Evolutionary conservation across 208 protist species (phyloP), one percentile per base, ranked within the genome.

Genomic region (Leishmania guyanensis): DNA sequence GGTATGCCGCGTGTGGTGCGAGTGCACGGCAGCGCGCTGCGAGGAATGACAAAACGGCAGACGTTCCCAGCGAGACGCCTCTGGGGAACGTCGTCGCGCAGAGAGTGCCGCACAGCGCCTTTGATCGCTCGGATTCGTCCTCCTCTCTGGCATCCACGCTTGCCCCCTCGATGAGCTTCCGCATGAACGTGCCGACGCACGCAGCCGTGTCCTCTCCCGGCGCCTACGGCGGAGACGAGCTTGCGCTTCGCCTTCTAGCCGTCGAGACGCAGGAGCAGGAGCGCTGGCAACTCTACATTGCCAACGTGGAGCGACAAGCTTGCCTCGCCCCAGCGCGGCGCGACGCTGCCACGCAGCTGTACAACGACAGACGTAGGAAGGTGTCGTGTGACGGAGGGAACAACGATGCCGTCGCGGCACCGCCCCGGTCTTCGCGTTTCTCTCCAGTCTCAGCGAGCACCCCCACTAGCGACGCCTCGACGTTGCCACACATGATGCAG

Each of bases 261-360:
- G 81, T 56, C 5, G 81, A 85, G 17, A 50, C 20, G 39, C 66
- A 65, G 81, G 81, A 71, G 5, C 76, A 68, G 81, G 69, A 81
- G 53, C 76, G 64, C 26, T 85, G 81, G 81, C 43, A 43, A 39
- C 64, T 73, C 39, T 60, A 68, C 62, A 58, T 85, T 20, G 77
- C 81, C n/a, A 71, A 53, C 29, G 43, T 75, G 75, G 81, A 85
- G 77, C 81, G 81, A 4, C 81, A 85, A 58, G 43, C 71, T 2
- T 85, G 76, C 26, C 53, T 85, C 5, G 76, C 68, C 14, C 71
- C 76, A 20, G 5, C 26, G 36, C 68, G 71, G 29, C 75, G 69
- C 36, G 70, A 66, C 46, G 75, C 8, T 5, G 36, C 56, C 8
- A 50, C 69, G 69, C 69, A 73, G 22, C 69, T 53, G 9, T 33